phyloP scores from a whole-genome alignment of 2,329 filamentous ascomycete genomes.

The Neurospora crassa region DNA sequence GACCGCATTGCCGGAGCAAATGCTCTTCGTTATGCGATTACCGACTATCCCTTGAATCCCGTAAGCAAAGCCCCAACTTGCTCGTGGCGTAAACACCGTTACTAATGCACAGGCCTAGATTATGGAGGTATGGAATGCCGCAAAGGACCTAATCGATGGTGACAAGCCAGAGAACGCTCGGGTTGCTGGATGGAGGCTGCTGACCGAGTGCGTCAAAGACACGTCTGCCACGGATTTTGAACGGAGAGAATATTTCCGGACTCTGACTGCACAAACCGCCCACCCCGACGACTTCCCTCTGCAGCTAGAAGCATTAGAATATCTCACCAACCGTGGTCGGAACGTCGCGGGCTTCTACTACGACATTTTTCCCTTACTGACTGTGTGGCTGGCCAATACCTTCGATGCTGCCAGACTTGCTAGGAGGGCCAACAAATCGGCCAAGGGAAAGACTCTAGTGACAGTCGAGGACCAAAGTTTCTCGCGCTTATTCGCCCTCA shows the following conservation, averaged over 20 bases:
- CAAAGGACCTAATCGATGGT: constrained; percentile 53
- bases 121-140: constrained; percentile 56
- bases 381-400: constrained; percentile 46
- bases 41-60: constrained; percentile 49
- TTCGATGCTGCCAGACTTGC: constrained; percentile 45
- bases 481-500: constrained; percentile 52
- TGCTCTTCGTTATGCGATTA: constrained; percentile 44
- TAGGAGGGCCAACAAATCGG: constrained; percentile 33
- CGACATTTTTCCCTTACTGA: constrained; percentile 53
- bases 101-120: constrained; percentile 20
- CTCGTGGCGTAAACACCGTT: not conserved
- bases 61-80: constrained; percentile 16
- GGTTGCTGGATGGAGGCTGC: constrained; percentile 53
- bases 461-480: constrained; percentile 53
- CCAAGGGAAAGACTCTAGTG: constrained; percentile 30
- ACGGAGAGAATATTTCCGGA: constrained; percentile 55
- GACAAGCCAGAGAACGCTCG: constrained; percentile 44
- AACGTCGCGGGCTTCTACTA: constrained; percentile 59
- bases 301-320: constrained; percentile 53
- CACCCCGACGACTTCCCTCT: constrained; percentile 55
- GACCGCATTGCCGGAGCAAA: constrained; percentile 50
- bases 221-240: constrained; percentile 55
- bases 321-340: constrained; percentile 52
- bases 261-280: constrained; percentile 41
- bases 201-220: constrained; percentile 57